A percentile compares a stretch with the other conserved stretches of the same genome.
Conservation (phyloP, 805 yeast genomes). For the Wickerhamiella nectarea region DNA sequence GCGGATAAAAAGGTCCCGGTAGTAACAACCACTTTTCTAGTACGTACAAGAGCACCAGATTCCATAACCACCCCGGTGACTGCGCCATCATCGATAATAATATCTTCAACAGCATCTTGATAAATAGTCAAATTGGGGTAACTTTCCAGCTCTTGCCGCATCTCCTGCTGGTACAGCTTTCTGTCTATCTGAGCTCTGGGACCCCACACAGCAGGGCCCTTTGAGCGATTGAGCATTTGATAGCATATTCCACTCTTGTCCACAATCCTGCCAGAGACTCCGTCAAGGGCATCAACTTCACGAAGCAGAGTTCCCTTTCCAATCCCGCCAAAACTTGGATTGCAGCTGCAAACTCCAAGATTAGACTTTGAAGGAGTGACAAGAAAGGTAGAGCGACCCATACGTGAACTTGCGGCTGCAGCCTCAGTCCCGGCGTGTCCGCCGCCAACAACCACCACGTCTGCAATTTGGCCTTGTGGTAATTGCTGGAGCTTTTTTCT, state of each 20-base stretch:
- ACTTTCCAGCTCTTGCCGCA: conserved; percentile 52
- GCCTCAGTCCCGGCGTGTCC: conserved; percentile 99
- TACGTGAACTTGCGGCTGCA: conserved; percentile 79
- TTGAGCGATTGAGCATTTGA: conserved; percentile 67
- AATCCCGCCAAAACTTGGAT: conserved; percentile 96
- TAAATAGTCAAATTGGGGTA: conserved; percentile 45
- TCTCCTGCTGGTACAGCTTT: conserved; percentile 55
- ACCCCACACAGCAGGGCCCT: conserved; percentile 97
- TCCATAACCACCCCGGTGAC: conserved; percentile 63
- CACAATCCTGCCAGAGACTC: conserved; percentile 73
- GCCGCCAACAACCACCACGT: conserved; percentile 86
- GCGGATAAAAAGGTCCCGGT: conserved; percentile 94
- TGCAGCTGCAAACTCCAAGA: conserved; percentile 91
- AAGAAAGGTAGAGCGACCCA: conserved; percentile 57
- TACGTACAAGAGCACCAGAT: conserved; percentile 46
- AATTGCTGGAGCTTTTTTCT: neutral
- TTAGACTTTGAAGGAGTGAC: conserved; percentile 63
- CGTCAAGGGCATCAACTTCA: conserved; percentile 95
- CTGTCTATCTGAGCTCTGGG: conserved; percentile 96
- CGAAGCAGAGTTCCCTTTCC: conserved; percentile 88
- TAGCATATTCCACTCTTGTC: conserved; percentile 90
- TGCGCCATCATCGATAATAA: conserved; percentile 41
- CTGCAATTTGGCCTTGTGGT: conserved; percentile 22
- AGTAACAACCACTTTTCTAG: conserved; percentile 67
- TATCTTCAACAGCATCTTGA: conserved; percentile 74